Evolutionary conservation across 345 rosid species (phyloP).

Genomic region (Ceriops tagal): DNA sequence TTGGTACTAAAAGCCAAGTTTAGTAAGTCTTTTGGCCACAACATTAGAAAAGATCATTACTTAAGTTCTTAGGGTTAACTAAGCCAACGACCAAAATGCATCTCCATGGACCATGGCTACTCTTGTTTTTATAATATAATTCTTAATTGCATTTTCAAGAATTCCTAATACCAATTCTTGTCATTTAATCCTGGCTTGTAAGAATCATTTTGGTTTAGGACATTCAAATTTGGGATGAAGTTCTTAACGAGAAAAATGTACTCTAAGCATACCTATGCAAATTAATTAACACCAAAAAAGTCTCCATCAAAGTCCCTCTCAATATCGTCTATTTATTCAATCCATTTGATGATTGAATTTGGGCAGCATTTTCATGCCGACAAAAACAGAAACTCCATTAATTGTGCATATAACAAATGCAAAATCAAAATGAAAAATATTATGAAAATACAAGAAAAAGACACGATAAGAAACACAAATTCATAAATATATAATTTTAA

Average conservation of each 20-base stretch:
- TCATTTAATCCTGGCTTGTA: neutral
- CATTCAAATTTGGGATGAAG: conserved; percentile 10
- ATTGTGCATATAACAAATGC: neutral
- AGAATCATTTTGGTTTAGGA: neutral
- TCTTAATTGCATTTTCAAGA: conserved; percentile 12
- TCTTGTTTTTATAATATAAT: neutral
- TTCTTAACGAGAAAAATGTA: conserved; percentile 6
- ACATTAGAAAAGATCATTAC: too few species aligned
- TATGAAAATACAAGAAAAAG: too few species aligned
- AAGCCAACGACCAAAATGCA: conserved; percentile 23
- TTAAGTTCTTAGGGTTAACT: neutral
- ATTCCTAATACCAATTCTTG: neutral
- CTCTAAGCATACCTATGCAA: too few species aligned
- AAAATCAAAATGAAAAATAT: too few species aligned
- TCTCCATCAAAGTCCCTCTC: too few species aligned
- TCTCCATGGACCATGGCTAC: neutral
- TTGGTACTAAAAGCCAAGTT: too few species aligned
- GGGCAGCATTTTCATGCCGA: neutral
- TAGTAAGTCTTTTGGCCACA: too few species aligned
- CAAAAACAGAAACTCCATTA: neutral
- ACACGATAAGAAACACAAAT: too few species aligned
- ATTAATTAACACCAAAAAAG: too few species aligned
- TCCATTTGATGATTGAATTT: neutral
- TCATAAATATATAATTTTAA: too few species aligned
- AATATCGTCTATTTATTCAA: too few species aligned